Percentiles rank a stretch among this genome's conserved stretches.
Evolutionary conservation across 2,329 filamentous ascomycete genomes (phyloP).

Genomic region (Huntiella abstrusa): DNA sequence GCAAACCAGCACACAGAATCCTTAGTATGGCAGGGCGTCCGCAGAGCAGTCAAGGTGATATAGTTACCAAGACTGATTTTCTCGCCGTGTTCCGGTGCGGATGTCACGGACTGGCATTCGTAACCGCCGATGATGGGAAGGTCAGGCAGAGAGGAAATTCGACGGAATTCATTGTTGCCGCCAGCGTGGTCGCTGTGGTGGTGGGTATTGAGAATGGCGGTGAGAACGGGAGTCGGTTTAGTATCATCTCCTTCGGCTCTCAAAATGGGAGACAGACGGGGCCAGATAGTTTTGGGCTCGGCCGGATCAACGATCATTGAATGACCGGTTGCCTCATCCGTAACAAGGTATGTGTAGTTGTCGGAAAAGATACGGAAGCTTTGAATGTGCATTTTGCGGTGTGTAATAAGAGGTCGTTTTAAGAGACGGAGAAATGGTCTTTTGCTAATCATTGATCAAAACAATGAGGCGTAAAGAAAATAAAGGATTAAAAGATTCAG

Average conservation of each 20-base stretch:
- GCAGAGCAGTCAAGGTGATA: conserved; percentile 50
- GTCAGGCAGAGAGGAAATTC: conserved; percentile 31
- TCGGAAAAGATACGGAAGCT: conserved; percentile 83
- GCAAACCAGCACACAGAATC: conserved; percentile 94
- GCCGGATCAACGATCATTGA: conserved; percentile 66
- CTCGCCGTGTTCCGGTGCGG: conserved; percentile 55
- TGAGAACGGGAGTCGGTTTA: conserved; percentile 46
- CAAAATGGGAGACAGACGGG: conserved; percentile 44
- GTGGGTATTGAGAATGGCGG: conserved; percentile 86
- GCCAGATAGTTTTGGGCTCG: conserved; percentile 46
- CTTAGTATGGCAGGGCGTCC: conserved; percentile 95
- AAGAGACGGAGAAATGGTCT: neutral
- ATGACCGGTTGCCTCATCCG: conserved; percentile 62
- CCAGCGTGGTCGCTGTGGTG: conserved; percentile 93
- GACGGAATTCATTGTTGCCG: conserved; percentile 48
- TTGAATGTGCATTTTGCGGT: conserved; percentile 60
- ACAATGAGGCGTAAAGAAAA: neutral
- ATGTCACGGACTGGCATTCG: conserved; percentile 63
- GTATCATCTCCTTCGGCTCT: conserved; percentile 41
- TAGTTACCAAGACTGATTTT: conserved; percentile 59
- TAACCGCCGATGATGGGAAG: conserved; percentile 74
- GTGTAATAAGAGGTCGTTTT: neutral
- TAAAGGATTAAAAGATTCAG: neutral
- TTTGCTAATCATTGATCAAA: neutral
- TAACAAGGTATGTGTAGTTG: conserved; percentile 72